Base-by-base conservation (phyloP, 2,329 filamentous ascomycete genomes). In the Trichoderma guizhouense region DNA sequence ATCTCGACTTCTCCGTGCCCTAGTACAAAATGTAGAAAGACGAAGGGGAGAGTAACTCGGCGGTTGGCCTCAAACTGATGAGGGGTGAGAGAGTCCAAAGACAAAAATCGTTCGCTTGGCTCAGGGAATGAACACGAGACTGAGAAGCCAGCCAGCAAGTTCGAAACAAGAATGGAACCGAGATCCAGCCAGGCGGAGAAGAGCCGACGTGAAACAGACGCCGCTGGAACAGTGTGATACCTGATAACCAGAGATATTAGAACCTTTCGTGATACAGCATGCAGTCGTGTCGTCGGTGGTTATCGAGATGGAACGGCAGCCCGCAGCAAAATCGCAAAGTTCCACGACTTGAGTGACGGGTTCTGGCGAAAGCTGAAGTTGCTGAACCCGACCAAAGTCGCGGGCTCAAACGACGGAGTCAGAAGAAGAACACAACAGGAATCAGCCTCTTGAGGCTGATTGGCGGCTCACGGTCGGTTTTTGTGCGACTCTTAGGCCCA, bases 211-310 rank as follows among this genome's bases (percentile, higher is more conserved):
- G 79, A 81, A 83, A 87, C 85, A 83, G 83, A 83, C 32, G 65
- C 84, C 84, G 83, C 82, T 84, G 83, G 83, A 84, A 81, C 61
- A 26, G 55, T 79, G 84, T 85, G 82, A 84, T 84, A 86, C 84
- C 83, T 78, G 80, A 78, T 82, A 69, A 34, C 78, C 83, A 81
- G 81, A 80, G 81, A 80, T 82, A 80, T 81, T 82, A 82, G 81
- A 79, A 79, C 79, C 78, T 79, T 79, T 79, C 81, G 85, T 86
- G 78, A 82, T 83, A 87, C 85, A 79, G 79, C 82, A 85, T 85
- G 81, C 82, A 81, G 83, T 81, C 82, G 81, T 84, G 83, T 77
- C 81, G 81, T 77, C 81, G 81, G 82, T 79, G 79, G 79, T 79
- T 81, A 80, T 82, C 81, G 81, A 81, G 80, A 80, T 79, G 81